A percentile compares a stretch with the other conserved stretches of the same genome.
phyloP scores from a whole-genome alignment of 2,329 filamentous ascomycete genomes.

The Escovopsis weberi region DNA sequence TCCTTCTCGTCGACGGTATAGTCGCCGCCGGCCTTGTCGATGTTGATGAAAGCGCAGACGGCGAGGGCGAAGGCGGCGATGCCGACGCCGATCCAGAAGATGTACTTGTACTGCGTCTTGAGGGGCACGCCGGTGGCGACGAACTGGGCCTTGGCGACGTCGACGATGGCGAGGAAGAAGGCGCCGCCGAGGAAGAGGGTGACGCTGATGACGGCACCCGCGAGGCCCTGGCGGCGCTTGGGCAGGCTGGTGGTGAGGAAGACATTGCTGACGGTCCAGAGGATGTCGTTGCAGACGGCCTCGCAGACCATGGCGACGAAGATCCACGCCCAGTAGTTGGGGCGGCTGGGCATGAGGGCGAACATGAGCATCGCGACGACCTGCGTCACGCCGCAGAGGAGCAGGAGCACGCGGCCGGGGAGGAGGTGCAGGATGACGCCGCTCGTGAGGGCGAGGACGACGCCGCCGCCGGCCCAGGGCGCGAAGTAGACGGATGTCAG shows the following conservation, averaged over 20 bases:
- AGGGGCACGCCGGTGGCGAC: conserved; percentile 26
- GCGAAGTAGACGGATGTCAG: conserved; percentile 43
- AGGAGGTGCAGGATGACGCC: conserved; percentile 42
- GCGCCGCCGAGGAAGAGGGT: conserved; percentile 49
- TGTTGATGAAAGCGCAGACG: conserved; percentile 18
- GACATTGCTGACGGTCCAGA: conserved; percentile 51
- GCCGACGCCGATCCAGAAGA: conserved; percentile 46
- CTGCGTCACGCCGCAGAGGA: conserved; percentile 36
- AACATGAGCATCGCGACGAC: conserved; percentile 38
- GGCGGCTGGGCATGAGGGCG: conserved; percentile 36
- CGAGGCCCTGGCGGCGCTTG: conserved; percentile 43
- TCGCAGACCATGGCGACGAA: conserved; percentile 46
- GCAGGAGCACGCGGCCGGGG: conserved; percentile 35
- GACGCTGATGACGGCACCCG: conserved; percentile 48
- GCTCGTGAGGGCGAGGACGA: conserved; percentile 37
- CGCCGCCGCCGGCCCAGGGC: conserved; percentile 44
- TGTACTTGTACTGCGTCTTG: conserved; percentile 39
- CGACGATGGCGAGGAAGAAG: conserved; percentile 47
- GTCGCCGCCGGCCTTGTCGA: conserved; percentile 12
- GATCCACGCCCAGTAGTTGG: conserved; percentile 48
- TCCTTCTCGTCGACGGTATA: conserved; percentile 9
- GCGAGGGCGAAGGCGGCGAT: conserved; percentile 32
- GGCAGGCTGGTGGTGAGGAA: conserved; percentile 53
- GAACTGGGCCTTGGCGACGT: conserved; percentile 33
- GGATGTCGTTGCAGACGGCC: conserved; percentile 51